phyloP scores from a whole-genome alignment of 371 early-diverging fungal genomes.

The Mucor indicus region DNA sequence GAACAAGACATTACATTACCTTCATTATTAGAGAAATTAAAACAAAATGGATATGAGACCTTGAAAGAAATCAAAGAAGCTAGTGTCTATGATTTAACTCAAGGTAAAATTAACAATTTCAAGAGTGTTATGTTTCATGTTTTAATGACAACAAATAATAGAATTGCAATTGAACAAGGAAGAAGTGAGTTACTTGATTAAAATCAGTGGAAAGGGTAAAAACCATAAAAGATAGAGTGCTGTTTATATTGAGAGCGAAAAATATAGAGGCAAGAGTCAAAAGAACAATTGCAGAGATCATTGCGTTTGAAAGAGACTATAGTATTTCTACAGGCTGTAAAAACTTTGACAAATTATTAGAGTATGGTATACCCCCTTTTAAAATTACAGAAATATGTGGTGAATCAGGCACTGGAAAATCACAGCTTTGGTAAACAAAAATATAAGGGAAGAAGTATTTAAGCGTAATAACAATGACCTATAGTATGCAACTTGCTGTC shows the following conservation, averaged over 20 bases:
- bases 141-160: neutral
- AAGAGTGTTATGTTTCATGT: no score
- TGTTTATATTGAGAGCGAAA: neutral
- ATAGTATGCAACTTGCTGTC: conserved; percentile 62
- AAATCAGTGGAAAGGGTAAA: conserved; percentile 7
- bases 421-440: conserved; percentile 56
- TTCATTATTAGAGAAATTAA: conserved; percentile 18
- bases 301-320: conserved; percentile 16
- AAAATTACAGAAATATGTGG: conserved; percentile 66
- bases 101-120: conserved; percentile 6
- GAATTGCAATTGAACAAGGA: conserved; percentile 11
- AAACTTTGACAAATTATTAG: conserved; percentile 47
- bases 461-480: no score
- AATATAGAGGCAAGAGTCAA: neutral
- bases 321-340: conserved; percentile 34
- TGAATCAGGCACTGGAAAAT: conserved; percentile 65
- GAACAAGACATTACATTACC: neutral
- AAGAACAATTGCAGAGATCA: conserved; percentile 2
- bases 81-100: conserved; percentile 15
- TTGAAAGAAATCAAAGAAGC: conserved; percentile 18
- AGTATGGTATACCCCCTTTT: conserved; percentile 46
- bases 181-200: conserved; percentile 4
- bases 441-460: no score
- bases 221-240: neutral
- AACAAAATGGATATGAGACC: conserved; percentile 24